Base-by-base conservation (phyloP, 2,329 filamentous ascomycete species). In the Aspergillus sp. region DNA sequence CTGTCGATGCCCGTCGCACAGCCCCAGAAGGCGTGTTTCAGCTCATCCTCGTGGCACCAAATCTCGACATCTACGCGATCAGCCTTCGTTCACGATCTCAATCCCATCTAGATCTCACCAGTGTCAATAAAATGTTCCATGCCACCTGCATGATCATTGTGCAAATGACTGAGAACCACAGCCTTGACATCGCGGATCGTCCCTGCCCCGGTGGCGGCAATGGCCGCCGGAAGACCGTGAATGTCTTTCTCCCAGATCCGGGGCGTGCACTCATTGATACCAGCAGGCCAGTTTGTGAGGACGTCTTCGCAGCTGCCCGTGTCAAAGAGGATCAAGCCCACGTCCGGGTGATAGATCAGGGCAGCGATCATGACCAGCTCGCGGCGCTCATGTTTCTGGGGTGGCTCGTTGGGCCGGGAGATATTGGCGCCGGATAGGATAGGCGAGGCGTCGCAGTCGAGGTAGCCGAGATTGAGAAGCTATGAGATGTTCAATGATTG, bases 371-470 rank as follows among this genome's bases (percentile, higher is more conserved):
- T 47, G 19, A 47, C 13, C 11, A 32, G 38, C n/a, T 17, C 32
- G 2, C 45, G 17, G 14, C 17, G 24, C 13, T 47, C 45, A 16
- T 47, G 35, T 14, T 9, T 4, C 7, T 20, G 32, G 3, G 45
- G 14, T 14, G 11, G 3, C 20, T 11, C 3, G 45, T 11, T 16
- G 10, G 14, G 16, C 10, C 2, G 3, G 11, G n/a, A 35, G 22
- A 47, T 11, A 4, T 47, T 47, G 6, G 45, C 35, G 0, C 45
- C 45, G 4, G 45, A 40, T 4, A 47, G 33, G 5, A 48, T 26
- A 13, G 42, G 32, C 26, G 51, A 20, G 57, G 58, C 4, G 45
- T 60, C 36, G 45, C 55, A 38, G 49, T 59, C 22, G 47, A 59
- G 10, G 47, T 49, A 38, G 32, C 50, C 44, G 51, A 55, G 8